These are phyloP conservation scores for Musa itinerans DNA, from an alignment of 176 grass and related monocot genomes.

Conservation along the genomic window DNA sequence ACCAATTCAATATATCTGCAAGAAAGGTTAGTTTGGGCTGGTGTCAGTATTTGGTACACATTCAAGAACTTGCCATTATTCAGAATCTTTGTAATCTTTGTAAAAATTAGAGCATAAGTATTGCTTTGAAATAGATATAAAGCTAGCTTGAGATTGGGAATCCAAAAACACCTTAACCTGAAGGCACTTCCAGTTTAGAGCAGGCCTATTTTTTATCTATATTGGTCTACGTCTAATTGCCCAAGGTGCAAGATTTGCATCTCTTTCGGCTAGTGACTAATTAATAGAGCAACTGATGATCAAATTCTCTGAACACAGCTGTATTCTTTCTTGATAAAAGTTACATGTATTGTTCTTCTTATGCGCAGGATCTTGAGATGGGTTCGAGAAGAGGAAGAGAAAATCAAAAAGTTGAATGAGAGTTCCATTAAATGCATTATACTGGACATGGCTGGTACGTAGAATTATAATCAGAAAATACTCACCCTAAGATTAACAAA, in stretches of 20 bases:
- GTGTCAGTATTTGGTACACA: neutral
- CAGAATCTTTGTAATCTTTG: neutral
- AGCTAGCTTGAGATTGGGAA: no score
- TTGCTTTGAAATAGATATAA: no score
- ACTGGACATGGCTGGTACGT: conserved; percentile 74
- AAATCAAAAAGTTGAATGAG: conserved; percentile 36
- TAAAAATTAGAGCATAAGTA: no score
- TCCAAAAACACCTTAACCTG: no score
- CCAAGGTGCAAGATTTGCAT: neutral
- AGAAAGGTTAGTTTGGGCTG: conserved; percentile 33
- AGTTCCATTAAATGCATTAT: conserved; percentile 52
- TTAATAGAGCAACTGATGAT: neutral
- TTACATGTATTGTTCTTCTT: neutral
- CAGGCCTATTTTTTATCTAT: neutral
- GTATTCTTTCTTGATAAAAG: neutral
- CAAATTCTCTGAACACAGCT: neutral
- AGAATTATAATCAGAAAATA: neutral
- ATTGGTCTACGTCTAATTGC: neutral
- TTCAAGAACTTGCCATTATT: neutral
- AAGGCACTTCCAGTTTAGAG: no score
- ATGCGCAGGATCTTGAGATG: conserved; percentile 49
- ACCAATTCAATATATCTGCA: conserved; percentile 80
- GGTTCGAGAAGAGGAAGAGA: conserved; percentile 91
- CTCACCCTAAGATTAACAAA: neutral
- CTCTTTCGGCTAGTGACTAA: neutral